Evolutionary conservation across 176 grass and related monocot species (phyloP).

Genomic region (Hordeum marinum): DNA sequence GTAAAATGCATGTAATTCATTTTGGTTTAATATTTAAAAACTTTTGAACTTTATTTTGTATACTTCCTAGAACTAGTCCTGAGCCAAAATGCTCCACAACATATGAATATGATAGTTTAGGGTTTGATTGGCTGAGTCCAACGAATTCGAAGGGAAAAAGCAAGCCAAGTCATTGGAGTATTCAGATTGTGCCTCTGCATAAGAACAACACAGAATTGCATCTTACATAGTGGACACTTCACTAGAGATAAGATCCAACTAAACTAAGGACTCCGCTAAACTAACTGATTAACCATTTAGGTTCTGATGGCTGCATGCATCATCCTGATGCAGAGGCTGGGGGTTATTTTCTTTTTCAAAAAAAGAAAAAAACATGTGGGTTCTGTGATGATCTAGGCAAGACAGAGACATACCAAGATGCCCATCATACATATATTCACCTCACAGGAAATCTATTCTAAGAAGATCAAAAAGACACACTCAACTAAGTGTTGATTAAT

Average conservation of each 20-base stretch:
- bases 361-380: too few relatives aligned
- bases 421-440: neutral
- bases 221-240: neutral
- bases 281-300: neutral
- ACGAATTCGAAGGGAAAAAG: neutral
- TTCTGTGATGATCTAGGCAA: neutral
- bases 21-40: too few relatives aligned
- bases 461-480: neutral
- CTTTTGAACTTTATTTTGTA: too few relatives aligned
- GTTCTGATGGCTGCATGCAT: too few relatives aligned
- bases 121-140: neutral
- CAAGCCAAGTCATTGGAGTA: neutral
- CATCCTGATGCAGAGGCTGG: too few relatives aligned
- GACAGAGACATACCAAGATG: neutral
- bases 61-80: neutral
- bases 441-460: neutral
- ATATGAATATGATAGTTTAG: neutral
- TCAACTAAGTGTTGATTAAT: neutral
- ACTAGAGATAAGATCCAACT: neutral
- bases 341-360: too few relatives aligned
- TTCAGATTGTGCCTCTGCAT: neutral
- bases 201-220: neutral
- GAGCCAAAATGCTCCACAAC: neutral
- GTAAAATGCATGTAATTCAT: too few relatives aligned
- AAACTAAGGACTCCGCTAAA: too few relatives aligned